Conservation (phyloP, 2,329 filamentous ascomycete genomes). For the Chlorencoelia australis region DNA sequence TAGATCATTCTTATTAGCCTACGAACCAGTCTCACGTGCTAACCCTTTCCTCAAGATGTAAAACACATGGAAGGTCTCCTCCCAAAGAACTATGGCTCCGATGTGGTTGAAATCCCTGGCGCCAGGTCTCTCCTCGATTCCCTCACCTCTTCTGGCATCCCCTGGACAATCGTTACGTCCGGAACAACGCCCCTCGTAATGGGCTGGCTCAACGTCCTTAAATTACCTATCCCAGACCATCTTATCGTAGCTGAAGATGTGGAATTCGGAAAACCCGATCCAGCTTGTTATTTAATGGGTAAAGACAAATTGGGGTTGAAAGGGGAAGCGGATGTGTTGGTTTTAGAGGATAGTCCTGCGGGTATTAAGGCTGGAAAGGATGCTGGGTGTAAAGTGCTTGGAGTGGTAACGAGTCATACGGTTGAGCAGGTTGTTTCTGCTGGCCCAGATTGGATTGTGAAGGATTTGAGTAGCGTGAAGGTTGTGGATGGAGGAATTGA, state of each 20-base stretch:
- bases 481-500: conserved; percentile 37
- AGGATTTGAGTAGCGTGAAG: conserved; percentile 52
- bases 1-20: conserved; percentile 4
- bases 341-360: conserved; percentile 61
- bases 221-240: conserved; percentile 53
- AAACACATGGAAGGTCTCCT: conserved; percentile 67
- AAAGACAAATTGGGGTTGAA: conserved; percentile 46
- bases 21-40: not conserved
- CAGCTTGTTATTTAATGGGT: conserved; percentile 62
- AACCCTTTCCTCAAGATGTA: conserved; percentile 52
- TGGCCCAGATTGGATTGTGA: conserved; percentile 60
- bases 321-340: conserved; percentile 36
- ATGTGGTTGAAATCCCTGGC: conserved; percentile 80
- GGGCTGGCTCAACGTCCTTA: conserved; percentile 62
- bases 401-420: conserved; percentile 54
- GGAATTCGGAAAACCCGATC: conserved; percentile 65
- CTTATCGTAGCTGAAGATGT: conserved; percentile 72
- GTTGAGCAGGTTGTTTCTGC: conserved; percentile 48
- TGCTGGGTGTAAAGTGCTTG: conserved; percentile 60
- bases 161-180: conserved; percentile 80
- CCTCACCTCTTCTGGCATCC: conserved; percentile 44
- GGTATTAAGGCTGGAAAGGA: conserved; percentile 59
- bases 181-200: conserved; percentile 57
- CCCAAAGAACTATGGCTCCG: conserved; percentile 63
- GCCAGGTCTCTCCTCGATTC: conserved; percentile 59